Evolutionary conservation across 2,329 filamentous ascomycete species (phyloP), one percentile per base, ranked within the genome.

Genomic region (Apiospora arundinis): DNA sequence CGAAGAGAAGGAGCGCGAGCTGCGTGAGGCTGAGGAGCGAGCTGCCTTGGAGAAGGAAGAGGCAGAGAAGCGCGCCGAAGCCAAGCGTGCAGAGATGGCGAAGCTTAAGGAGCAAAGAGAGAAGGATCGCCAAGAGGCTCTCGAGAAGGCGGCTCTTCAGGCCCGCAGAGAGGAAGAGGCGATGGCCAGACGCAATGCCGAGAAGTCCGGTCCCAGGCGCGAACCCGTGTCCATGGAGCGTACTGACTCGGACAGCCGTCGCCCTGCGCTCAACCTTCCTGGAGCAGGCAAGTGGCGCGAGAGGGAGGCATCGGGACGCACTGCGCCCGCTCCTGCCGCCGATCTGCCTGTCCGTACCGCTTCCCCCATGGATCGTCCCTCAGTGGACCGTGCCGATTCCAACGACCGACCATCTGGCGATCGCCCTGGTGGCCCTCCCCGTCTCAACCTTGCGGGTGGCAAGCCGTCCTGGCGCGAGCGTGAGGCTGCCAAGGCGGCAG

Each of bases 81-180:
- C 94, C 83, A 92, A 91, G 83, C 90, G 92, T 79, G 88, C 90
- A 72, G 90, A 91, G 79, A 84, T 95, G 79, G 88, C 90, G 76
- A 92, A 87, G 76, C 82, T 88, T 81, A 91, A 90, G 84, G 90
- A 92, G 77, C 87, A 91, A 80, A 87, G 90, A 76, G 89, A 91
- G 75, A 86, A 86, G 80, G 90, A 92, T 82, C 88, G 89, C 70
- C 88, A 97, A 82, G 92, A 95, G 81, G 83, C 85, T 72, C 80
- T 88, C 73, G 90, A 92, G 83, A 89, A 88, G 82, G 88, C 87
- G 67, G 90, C 90, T 16, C 83, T 90, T 76, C 95, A 98, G 83
- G 91, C 90, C 77, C 90, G 94, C 79, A 91, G 93, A 81, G 95
- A 97, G 82, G 95, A 96, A 77, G 95, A 97, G 82, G 95, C 94